Evolutionary conservation across 2,329 filamentous ascomycete species (phyloP), one percentile per base, ranked within the genome.

Genomic region (Talaromyces sp.): DNA sequence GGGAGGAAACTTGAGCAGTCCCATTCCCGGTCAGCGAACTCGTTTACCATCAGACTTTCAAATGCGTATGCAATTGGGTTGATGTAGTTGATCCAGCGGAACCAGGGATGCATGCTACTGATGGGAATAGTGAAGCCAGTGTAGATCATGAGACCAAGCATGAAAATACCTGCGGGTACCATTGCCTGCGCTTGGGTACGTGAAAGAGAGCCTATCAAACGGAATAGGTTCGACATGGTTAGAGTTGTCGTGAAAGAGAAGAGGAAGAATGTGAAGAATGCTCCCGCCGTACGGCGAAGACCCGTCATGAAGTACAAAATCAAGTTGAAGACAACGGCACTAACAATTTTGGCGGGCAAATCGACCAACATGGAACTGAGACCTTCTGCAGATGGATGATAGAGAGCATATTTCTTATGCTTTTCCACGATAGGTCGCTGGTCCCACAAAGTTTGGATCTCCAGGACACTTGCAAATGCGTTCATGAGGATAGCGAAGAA

Each of bases 361-460:
- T 97, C 93, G 68, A 87, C 90, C 39, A 97, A 78, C 90, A 96
- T 96, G 7, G 91, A 95, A 0, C 91, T 87, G 65, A 92, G 84
- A n/a, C 92, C 91, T 82, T 97, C 93, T 17, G 92, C 90, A 8
- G 90, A 93, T 0, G 93, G 92, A 73, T 96, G 93, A 73, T 97
- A 96, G 19, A 97, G 83, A n/a, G 93, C 92, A 74, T 96, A 97
- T 66, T 90, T 87, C 63, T 85, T 81, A 71, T 97, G 93, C 75
- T 97, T 97, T 74, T 97, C 92, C 66, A 97, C 92, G 70, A 97
- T 96, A 1, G 91, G 90, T 43, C 93, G 89, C 85, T 97, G 93
- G 2, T 91, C 86, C 74, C 95, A 97, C 6, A 97, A 84, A 0
- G 91, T 93, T 43, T 95, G 78, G 74, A 97, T 95, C 83, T 95